These are phyloP conservation scores for Cladosporium cucumerinum DNA, from an alignment of 2,329 filamentous ascomycete species.

Conservation along the genomic window DNA sequence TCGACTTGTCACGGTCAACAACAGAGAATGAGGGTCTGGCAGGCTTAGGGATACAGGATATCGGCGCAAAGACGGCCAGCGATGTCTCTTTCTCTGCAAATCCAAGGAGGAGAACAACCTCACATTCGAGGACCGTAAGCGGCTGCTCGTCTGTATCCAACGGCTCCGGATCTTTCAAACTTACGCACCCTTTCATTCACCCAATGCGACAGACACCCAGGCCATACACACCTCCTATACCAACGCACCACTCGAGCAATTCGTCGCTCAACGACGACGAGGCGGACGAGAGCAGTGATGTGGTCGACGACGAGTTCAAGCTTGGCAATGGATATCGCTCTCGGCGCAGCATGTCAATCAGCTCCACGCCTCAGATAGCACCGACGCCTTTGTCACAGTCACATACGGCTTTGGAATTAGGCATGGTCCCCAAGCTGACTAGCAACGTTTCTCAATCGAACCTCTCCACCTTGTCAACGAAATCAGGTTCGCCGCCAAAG, in stretches of 20 bases:
- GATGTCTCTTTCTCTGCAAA: constrained; percentile 43
- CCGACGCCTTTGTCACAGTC: constrained; percentile 33
- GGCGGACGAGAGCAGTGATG: constrained; percentile 38
- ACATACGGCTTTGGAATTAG: constrained; percentile 36
- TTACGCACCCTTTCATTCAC: constrained; percentile 52
- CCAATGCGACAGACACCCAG: constrained; percentile 55
- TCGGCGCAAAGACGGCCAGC: constrained; percentile 35
- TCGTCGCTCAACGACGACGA: constrained; percentile 46
- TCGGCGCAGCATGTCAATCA: constrained; percentile 45
- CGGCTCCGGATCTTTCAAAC: constrained; percentile 45
- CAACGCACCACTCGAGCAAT: constrained; percentile 45
- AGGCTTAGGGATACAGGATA: constrained; percentile 55
- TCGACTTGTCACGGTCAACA: constrained; percentile 55
- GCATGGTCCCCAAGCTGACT: constrained; percentile 44
- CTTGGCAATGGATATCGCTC: constrained; percentile 36
- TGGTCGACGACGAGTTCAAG: constrained; percentile 46
- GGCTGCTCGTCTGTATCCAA: constrained; percentile 54
- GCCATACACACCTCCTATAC: constrained; percentile 52
- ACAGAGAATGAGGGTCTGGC: constrained; percentile 52
- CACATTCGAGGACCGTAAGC: constrained; percentile 53
- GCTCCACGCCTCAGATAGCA: constrained; percentile 31
- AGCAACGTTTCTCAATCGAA: constrained; percentile 53
- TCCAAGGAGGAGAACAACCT: constrained; percentile 38
- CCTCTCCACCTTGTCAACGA: constrained; percentile 45
- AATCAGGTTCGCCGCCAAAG: constrained; percentile 20